phyloP scores from a whole-genome alignment of 805 yeast species.

The Yamadazyma phyllophila region DNA sequence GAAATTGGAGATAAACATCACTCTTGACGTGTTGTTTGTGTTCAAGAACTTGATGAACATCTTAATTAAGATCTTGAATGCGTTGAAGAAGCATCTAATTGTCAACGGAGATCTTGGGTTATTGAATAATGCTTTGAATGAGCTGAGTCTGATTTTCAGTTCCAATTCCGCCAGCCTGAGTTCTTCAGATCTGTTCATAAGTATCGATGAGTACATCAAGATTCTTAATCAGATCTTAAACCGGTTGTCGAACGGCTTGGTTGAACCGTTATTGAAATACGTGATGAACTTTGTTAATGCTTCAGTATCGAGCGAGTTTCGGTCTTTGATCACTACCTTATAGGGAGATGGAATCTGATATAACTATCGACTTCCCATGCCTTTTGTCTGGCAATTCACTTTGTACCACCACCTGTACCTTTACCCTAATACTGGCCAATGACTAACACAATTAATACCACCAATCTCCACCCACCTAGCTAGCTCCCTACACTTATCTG shows the following conservation, averaged over 20 bases:
- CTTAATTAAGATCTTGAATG: slow-evolving; percentile 24
- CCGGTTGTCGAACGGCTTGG: slow-evolving; percentile 32
- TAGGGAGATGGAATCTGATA: slow-evolving; percentile 2
- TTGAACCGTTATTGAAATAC: slow-evolving; percentile 37
- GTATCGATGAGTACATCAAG: slow-evolving; percentile 32
- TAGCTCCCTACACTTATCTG: too few species aligned
- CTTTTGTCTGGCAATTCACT: too few species aligned
- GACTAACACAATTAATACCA: too few species aligned
- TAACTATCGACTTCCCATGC: too few species aligned
- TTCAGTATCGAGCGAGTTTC: slow-evolving; percentile 28
- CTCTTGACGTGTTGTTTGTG: slow-evolving; percentile 38
- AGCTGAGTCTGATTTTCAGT: slow-evolving; percentile 38
- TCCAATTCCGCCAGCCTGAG: slow-evolving; percentile 23
- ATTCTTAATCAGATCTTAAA: slow-evolving; percentile 25
- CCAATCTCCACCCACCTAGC: too few species aligned
- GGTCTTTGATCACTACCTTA: slow-evolving; percentile 21
- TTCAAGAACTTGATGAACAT: slow-evolving; percentile 34
- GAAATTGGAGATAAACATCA: slow-evolving; percentile 42
- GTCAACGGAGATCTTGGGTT: slow-evolving; percentile 9
- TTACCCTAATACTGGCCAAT: too few species aligned
- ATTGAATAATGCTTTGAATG: slow-evolving; percentile 9
- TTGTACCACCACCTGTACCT: too few species aligned
- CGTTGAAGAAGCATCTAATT: slow-evolving; percentile 24
- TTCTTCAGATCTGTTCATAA: slow-evolving; percentile 20
- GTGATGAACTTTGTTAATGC: slow-evolving; percentile 31